phyloP scores from a whole-genome alignment of 2,329 filamentous ascomycete species.

The Claviceps arundinis region DNA sequence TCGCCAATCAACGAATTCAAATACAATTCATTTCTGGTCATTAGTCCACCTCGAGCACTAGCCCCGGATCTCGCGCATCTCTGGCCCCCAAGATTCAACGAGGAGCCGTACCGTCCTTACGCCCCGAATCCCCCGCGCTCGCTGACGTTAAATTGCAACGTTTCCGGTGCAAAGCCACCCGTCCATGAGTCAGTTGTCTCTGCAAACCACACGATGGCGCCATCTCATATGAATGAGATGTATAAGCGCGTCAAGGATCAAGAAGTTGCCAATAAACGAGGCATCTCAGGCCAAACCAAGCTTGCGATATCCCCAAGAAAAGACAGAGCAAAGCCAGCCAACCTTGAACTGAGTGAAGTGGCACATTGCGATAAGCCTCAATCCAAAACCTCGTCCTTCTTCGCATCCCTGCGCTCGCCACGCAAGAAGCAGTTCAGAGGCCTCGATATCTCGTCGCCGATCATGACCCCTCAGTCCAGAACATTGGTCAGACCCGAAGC shows the following conservation, averaged over 20 bases:
- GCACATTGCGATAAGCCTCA: conserved; percentile 34
- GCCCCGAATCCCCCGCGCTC: conserved; percentile 33
- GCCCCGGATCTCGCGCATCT: conserved; percentile 39
- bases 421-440: conserved; percentile 37
- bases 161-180: conserved; percentile 49
- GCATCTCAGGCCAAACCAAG: conserved; percentile 19
- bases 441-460: conserved; percentile 50
- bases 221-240: conserved; percentile 76
- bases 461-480: conserved; percentile 49
- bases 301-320: conserved; percentile 25
- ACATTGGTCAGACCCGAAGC: conserved; percentile 42
- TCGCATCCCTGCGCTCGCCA: conserved; percentile 49
- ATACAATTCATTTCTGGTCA: background rate
- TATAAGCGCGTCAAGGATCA: conserved; percentile 90
- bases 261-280: conserved; percentile 53
- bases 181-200: conserved; percentile 69
- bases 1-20: conserved; percentile 8
- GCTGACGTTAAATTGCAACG: conserved; percentile 30
- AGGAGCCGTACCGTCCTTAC: conserved; percentile 4
- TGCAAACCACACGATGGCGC: conserved; percentile 59
- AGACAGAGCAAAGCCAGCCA: conserved; percentile 34
- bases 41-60: background rate
- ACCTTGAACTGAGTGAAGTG: conserved; percentile 31
- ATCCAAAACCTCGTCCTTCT: conserved; percentile 44
- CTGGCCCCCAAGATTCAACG: conserved; percentile 24